Evolutionary conservation across 768 basidiomycete species (phyloP).

Genomic region (Clathrus columnatus): DNA sequence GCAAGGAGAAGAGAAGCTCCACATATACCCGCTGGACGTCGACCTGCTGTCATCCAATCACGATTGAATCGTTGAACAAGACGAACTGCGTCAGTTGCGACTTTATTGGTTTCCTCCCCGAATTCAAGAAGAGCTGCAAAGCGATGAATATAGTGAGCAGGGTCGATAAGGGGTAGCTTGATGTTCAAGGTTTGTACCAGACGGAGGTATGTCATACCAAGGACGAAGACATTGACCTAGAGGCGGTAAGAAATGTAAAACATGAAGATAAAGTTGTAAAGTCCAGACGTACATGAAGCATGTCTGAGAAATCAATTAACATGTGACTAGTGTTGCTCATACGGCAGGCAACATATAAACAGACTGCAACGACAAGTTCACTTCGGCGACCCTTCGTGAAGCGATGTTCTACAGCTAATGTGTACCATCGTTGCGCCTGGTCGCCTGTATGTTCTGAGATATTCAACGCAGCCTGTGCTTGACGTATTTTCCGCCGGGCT

Average conservation of each 20-base stretch:
- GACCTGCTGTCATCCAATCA: constrained; percentile 96
- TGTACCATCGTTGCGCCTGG: constrained; percentile 81
- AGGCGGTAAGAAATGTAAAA: constrained; percentile 2
- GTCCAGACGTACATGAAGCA: constrained; percentile 57
- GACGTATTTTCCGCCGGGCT: constrained; percentile 81
- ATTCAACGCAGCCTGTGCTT: constrained; percentile 66
- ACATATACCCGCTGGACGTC: constrained; percentile 94
- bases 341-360: constrained; percentile 88
- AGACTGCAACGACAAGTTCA: constrained; percentile 90
- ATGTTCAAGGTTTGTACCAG: constrained; percentile 83
- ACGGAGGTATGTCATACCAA: constrained; percentile 93
- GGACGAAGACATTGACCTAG: constrained; percentile 94
- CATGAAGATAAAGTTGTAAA: background rate
- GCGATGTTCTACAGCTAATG: constrained; percentile 86
- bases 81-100: constrained; percentile 88
- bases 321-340: constrained; percentile 92
- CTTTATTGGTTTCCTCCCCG: constrained; percentile 85
- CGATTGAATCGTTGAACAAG: constrained; percentile 90
- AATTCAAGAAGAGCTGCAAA: constrained; percentile 94
- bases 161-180: constrained; percentile 83
- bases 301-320: constrained; percentile 98
- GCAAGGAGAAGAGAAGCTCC: constrained; percentile 92
- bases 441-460: constrained; percentile 75
- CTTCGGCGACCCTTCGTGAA: constrained; percentile 91
- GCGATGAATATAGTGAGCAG: constrained; percentile 92